A percentile compares a stretch with the other conserved stretches of the same genome.
Evolutionary conservation across 352 stramenopile species (phyloP).

Genomic region (Phytophthora sansomeana): DNA sequence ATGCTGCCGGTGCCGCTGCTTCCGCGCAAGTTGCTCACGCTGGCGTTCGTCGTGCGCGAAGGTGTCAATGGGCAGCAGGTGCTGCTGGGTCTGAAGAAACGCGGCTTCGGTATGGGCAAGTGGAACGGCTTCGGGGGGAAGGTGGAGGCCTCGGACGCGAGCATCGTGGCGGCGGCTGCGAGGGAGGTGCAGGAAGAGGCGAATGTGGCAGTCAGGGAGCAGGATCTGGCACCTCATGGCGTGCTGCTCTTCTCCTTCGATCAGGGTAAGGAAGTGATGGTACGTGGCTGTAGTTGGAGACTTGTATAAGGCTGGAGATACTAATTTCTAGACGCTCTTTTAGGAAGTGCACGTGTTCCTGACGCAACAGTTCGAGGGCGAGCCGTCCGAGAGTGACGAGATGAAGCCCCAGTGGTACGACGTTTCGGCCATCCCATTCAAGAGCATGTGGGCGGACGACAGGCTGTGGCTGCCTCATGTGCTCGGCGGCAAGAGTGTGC

Average conservation of each 20-base stretch:
- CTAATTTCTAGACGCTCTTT: conserved; percentile 2
- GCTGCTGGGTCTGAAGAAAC: conserved; percentile 90
- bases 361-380: conserved; percentile 62
- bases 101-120: conserved; percentile 89
- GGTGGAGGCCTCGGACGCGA: conserved; percentile 77
- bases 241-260: conserved; percentile 77
- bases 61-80: conserved; percentile 38
- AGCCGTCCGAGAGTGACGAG: conserved; percentile 88
- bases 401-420: conserved; percentile 90
- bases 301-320: neutral
- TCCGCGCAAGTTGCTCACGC: conserved; percentile 62
- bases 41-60: conserved; percentile 59
- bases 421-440: conserved; percentile 67
- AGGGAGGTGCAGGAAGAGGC: conserved; percentile 80
- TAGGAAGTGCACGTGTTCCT: conserved; percentile 89
- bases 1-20: conserved; percentile 32
- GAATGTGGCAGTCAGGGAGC: conserved; percentile 52
- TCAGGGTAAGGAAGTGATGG: conserved; percentile 61
- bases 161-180: conserved; percentile 58
- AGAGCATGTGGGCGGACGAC: conserved; percentile 91
- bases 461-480: conserved; percentile 83
- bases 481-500: conserved; percentile 68
- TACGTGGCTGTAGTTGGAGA: conserved; percentile 21
- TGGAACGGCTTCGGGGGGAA: conserved; percentile 94
- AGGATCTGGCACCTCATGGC: conserved; percentile 43